A percentile compares a stretch with the other conserved stretches of the same genome.
These are phyloP conservation scores for Chrysoporthe austroafricana DNA, from an alignment of 2,329 filamentous ascomycete species.

Conservation along the genomic window DNA sequence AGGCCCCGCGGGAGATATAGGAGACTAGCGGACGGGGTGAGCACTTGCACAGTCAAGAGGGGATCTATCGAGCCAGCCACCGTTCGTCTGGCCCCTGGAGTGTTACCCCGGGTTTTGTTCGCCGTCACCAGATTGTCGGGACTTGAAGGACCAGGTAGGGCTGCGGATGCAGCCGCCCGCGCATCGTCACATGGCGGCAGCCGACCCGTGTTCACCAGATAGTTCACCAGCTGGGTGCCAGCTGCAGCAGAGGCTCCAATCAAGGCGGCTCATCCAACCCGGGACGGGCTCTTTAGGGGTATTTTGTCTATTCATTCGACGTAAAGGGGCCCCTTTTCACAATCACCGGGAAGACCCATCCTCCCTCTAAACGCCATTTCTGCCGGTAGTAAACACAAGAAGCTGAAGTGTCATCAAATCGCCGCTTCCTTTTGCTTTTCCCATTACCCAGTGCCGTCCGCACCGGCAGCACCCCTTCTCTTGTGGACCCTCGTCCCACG, in stretches of 20 bases:
- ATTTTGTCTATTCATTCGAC: conserved; percentile 24
- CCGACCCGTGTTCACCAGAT: not conserved
- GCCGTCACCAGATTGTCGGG: conserved; percentile 28
- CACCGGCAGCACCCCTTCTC: not conserved
- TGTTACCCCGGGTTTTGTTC: conserved; percentile 23
- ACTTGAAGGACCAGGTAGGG: not conserved
- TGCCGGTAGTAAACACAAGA: conserved; percentile 19
- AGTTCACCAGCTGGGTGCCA: not conserved
- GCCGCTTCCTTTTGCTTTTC: conserved; percentile 10
- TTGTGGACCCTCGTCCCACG: not conserved
- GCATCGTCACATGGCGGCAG: not conserved
- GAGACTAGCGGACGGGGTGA: not conserved
- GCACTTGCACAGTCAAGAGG: no score
- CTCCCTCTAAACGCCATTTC: conserved; percentile 20
- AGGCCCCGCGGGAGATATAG: not conserved
- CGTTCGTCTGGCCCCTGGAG: not conserved
- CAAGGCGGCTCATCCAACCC: not conserved
- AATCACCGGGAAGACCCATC: conserved; percentile 11
- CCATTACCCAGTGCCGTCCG: not conserved
- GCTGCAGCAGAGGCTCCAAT: not conserved
- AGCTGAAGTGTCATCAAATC: conserved; percentile 12
- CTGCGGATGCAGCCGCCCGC: conserved; percentile 8
- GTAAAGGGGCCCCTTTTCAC: not conserved
- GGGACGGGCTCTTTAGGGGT: not conserved
- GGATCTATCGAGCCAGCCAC: not conserved